Evolutionary conservation across 768 basidiomycete species (phyloP).

Genomic region (Calocybe gangraenosa): DNA sequence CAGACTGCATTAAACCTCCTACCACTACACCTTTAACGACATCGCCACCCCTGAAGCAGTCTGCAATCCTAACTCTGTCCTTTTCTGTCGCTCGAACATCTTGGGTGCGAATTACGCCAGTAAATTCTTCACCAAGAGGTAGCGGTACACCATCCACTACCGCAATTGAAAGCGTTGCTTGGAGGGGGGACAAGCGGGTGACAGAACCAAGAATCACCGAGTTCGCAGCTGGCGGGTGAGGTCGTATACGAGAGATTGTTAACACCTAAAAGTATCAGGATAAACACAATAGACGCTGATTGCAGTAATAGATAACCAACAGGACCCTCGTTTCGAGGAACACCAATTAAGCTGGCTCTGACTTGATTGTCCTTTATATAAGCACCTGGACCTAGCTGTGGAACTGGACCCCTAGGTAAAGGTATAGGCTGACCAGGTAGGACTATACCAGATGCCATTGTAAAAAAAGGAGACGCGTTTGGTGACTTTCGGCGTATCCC

Average conservation of each 20-base stretch:
- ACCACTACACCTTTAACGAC: conserved; percentile 86
- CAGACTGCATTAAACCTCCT: conserved; percentile 23
- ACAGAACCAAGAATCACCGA: conserved; percentile 81
- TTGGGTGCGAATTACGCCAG: conserved; percentile 81
- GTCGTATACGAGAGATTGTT: conserved; percentile 60
- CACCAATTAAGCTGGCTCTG: conserved; percentile 69
- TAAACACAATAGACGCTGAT: conserved; percentile 18
- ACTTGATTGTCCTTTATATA: conserved; percentile 61
- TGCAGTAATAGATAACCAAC: conserved; percentile 45
- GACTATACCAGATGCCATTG: conserved; percentile 28
- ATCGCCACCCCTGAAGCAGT: conserved; percentile 91
- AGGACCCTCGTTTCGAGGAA: conserved; percentile 56
- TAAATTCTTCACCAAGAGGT: conserved; percentile 82
- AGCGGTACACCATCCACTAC: conserved; percentile 86
- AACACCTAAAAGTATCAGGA: conserved; percentile 41
- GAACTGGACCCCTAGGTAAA: conserved; percentile 48
- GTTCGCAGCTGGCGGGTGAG: conserved; percentile 69
- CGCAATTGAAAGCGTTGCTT: conserved; percentile 79
- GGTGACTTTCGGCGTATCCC: conserved; percentile 12
- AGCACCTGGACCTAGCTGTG: conserved; percentile 60
- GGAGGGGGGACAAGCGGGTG: conserved; percentile 76
- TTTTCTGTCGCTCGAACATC: conserved; percentile 90
- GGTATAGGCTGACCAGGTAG: conserved; percentile 80
- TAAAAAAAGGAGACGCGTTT: background rate
- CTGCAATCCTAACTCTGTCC: conserved; percentile 83